phyloP scores from a whole-genome alignment of 176 grass and related monocot species.

The Carex cristatella region DNA sequence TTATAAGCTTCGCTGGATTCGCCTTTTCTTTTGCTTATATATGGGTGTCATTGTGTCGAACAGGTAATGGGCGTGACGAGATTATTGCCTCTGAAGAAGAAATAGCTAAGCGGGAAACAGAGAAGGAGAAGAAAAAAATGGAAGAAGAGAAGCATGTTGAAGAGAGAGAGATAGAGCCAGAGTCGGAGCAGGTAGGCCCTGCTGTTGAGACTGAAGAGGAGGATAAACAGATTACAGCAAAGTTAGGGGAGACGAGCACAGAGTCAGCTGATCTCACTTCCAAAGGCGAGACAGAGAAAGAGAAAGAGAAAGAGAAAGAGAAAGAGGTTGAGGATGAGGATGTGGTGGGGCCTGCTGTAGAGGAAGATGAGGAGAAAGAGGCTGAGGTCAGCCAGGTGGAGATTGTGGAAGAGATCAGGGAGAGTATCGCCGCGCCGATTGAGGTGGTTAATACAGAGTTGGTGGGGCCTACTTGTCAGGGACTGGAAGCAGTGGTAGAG shows the following conservation, averaged over 20 bases:
- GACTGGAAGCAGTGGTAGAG: conserved; percentile 28
- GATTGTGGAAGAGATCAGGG: conserved; percentile 35
- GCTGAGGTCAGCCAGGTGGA: conserved; percentile 21
- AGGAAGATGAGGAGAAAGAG: conserved; percentile 11
- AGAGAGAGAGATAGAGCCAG: conserved; percentile 1
- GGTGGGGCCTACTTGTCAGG: background rate
- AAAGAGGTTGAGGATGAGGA: conserved; percentile 9
- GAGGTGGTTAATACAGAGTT: conserved; percentile 4
- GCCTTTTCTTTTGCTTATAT: conserved; percentile 21
- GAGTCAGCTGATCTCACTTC: background rate
- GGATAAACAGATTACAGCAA: background rate
- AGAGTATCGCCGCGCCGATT: conserved; percentile 19
- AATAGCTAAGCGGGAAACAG: conserved; percentile 15
- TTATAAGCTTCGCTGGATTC: conserved; percentile 24
- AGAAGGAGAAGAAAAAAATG: conserved; percentile 35
- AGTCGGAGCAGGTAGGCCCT: background rate
- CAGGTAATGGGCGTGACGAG: conserved; percentile 42
- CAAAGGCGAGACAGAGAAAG: background rate
- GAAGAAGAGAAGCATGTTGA: conserved; percentile 25
- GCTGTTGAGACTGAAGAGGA: conserved; percentile 16
- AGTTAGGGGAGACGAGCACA: background rate
- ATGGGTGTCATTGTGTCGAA: conserved; percentile 20
- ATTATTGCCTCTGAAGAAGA: conserved; percentile 21
- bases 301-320: conserved; percentile 3
- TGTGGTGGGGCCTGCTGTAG: conserved; percentile 13